Evolutionary conservation across 1,284 basidiomycete genomes (phyloP).

Genomic region (Kalmanozyma brasiliensis): DNA sequence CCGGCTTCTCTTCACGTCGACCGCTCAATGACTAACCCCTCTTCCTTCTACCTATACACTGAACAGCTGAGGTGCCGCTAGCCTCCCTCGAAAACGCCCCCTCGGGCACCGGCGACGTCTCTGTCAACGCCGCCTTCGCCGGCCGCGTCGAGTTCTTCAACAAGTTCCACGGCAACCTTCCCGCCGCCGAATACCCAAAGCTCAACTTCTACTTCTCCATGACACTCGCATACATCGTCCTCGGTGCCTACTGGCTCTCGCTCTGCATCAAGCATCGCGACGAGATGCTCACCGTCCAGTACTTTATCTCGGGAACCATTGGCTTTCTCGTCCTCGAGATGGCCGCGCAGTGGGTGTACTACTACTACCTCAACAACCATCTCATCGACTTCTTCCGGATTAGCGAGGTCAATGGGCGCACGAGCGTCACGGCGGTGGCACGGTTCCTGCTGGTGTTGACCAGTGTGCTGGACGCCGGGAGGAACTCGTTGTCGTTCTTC

Average conservation of each 20-base stretch:
- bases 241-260: conserved; percentile 83
- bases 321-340: conserved; percentile 91
- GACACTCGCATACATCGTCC: conserved; percentile 78
- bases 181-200: conserved; percentile 97
- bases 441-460: conserved; percentile 60
- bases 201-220: conserved; percentile 89
- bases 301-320: conserved; percentile 92
- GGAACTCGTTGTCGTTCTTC: conserved; percentile 95
- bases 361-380: conserved; percentile 59
- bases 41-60: neutral
- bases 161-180: conserved; percentile 85
- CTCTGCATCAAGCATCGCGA: conserved; percentile 83
- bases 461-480: conserved; percentile 84
- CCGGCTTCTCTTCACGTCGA: neutral
- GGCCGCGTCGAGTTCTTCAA: conserved; percentile 88
- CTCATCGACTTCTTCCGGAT: conserved; percentile 62
- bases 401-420: conserved; percentile 36
- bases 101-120: conserved; percentile 4
- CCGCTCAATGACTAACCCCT: conserved; percentile 2
- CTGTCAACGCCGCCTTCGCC: conserved; percentile 79
- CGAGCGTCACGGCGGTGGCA: conserved; percentile 52
- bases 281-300: conserved; percentile 75
- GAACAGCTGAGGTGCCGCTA: conserved; percentile 82
- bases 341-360: conserved; percentile 73
- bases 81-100: conserved; percentile 72